Conservation (phyloP, 2,329 filamentous ascomycete genomes). For the Shiraia sp. region DNA sequence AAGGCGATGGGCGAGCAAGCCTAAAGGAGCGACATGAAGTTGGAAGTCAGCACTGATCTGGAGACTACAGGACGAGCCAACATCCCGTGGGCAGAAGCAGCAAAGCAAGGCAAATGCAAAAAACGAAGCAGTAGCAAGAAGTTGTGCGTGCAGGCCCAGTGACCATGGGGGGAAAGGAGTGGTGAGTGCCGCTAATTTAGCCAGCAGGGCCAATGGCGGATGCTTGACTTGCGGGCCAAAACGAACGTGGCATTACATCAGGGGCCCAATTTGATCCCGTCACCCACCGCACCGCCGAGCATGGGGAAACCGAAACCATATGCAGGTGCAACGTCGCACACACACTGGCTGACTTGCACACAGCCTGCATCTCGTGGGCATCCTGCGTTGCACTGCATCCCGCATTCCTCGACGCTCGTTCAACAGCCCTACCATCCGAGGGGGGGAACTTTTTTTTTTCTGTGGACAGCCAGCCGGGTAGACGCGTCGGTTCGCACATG, state of each 20-base stretch:
- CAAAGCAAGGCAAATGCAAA: conserved; percentile 23
- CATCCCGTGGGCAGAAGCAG: conserved; percentile 39
- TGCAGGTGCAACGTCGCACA: neutral
- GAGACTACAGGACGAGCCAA: conserved; percentile 32
- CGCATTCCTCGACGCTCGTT: too few relatives aligned
- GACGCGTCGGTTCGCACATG: too few relatives aligned
- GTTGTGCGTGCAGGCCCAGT: conserved; percentile 9
- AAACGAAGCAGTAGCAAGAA: conserved; percentile 16
- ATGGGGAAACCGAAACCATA: neutral
- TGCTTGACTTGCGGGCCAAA: conserved; percentile 4
- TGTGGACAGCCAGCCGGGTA: too few relatives aligned
- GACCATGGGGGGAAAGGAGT: conserved; percentile 20
- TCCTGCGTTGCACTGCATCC: too few relatives aligned
- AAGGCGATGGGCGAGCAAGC: conserved; percentile 29
- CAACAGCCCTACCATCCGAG: too few relatives aligned
- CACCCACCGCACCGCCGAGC: neutral
- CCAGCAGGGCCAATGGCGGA: conserved; percentile 22
- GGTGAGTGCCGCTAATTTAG: conserved; percentile 20
- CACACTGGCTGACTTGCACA: too few relatives aligned
- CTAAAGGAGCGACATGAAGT: conserved; percentile 46
- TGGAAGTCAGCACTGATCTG: conserved; percentile 27
- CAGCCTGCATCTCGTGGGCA: too few relatives aligned
- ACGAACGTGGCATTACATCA: conserved; percentile 7
- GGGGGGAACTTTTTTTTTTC: too few relatives aligned
- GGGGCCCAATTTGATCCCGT: neutral